phyloP scores from a whole-genome alignment of 495 filamentous ascomycete genomes.

The Acidiella bohemica region DNA sequence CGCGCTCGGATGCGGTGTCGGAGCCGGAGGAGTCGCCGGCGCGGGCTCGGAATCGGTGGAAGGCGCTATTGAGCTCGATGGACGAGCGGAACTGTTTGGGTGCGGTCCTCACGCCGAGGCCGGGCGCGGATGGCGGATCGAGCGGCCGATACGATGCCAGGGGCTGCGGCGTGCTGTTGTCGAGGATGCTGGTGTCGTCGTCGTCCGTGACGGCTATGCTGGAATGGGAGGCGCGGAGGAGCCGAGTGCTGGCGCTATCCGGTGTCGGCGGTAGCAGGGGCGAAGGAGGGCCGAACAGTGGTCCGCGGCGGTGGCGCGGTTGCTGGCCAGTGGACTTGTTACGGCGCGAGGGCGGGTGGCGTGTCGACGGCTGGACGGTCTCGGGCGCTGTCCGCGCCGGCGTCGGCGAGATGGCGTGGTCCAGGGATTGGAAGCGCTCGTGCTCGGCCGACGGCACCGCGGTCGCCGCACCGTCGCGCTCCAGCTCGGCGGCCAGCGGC shows the following conservation, averaged over 20 bases:
- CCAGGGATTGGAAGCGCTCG: constrained; percentile 7
- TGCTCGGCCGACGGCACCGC: neutral
- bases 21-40: neutral
- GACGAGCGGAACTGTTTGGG: constrained; percentile 13
- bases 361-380: too few relatives aligned
- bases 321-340: too few relatives aligned
- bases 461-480: neutral
- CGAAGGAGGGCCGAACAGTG: constrained; percentile 12
- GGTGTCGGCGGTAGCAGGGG: constrained; percentile 18
- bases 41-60: neutral
- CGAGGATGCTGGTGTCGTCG: constrained; percentile 14
- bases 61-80: constrained; percentile 11
- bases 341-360: too few relatives aligned
- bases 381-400: neutral
- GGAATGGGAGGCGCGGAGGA: constrained; percentile 13
- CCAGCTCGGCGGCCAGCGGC: constrained; percentile 3
- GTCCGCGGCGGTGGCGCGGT: too few relatives aligned
- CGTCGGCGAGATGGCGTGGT: constrained; percentile 4
- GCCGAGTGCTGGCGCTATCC: constrained; percentile 16
- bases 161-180: constrained; percentile 9
- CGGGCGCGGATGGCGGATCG: too few relatives aligned
- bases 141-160: too few relatives aligned
- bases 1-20: neutral
- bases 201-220: constrained; percentile 15
- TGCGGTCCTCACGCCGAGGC: constrained; percentile 6